phyloP scores from a whole-genome alignment of 2,329 filamentous ascomycete genomes.

The Coleophoma eucalyptorum region DNA sequence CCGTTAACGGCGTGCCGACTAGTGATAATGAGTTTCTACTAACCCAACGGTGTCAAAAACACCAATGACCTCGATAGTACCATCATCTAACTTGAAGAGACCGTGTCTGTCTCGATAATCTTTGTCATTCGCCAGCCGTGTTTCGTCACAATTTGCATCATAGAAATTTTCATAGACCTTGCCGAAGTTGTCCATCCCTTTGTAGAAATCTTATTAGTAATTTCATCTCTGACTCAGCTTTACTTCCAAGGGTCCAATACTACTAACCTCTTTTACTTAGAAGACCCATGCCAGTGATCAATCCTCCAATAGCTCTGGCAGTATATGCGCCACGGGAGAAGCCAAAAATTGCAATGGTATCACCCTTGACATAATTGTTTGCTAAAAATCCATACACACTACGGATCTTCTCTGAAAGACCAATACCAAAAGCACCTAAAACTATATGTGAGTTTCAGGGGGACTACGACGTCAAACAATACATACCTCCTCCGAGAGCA shows the following conservation, averaged over 20 bases:
- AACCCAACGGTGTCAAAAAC: slow-evolving; percentile 40
- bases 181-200: background rate
- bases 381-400: slow-evolving; percentile 35
- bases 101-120: background rate
- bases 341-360: slow-evolving; percentile 29
- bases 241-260: background rate
- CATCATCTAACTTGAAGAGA: slow-evolving; percentile 18
- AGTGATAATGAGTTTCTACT: background rate
- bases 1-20: background rate
- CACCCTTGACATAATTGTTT: slow-evolving; percentile 32
- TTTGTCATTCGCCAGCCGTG: no score
- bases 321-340: slow-evolving; percentile 34
- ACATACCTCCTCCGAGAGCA: background rate
- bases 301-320: slow-evolving; percentile 26
- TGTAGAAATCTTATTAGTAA: slow-evolving; percentile 22
- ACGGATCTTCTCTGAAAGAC: background rate
- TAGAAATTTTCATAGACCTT: background rate
- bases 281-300: slow-evolving; percentile 29
- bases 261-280: slow-evolving; percentile 12
- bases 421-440: background rate
- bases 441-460: background rate
- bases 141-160: background rate
- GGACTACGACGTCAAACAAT: background rate
- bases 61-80: slow-evolving; percentile 34
- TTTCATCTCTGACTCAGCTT: no score